phyloP scores from a whole-genome alignment of 495 filamentous ascomycete genomes.

The Podospora anserina region DNA sequence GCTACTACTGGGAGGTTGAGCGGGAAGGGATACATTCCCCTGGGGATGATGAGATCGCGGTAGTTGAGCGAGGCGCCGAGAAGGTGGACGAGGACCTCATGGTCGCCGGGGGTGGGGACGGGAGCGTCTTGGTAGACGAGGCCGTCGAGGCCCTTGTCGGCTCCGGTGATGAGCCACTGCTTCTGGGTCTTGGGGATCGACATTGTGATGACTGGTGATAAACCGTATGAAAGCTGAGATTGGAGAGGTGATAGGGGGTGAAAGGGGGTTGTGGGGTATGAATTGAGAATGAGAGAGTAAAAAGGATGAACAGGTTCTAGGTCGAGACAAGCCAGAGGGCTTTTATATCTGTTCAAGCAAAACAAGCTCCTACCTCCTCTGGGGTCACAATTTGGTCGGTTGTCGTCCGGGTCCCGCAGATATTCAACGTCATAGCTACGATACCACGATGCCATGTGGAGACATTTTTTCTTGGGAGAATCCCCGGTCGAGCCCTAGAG shows the following conservation, averaged over 20 bases:
- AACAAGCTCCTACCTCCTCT: not conserved
- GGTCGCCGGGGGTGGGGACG: constrained; percentile 61
- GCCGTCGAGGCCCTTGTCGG: constrained; percentile 57
- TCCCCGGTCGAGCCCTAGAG: not conserved
- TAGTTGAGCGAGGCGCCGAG: constrained; percentile 78
- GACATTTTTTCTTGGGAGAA: not conserved
- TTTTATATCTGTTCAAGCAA: not conserved
- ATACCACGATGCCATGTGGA: constrained; percentile 1
- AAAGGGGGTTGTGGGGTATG: not conserved
- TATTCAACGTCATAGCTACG: constrained; percentile 4
- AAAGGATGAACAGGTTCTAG: not conserved
- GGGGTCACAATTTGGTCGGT: not conserved
- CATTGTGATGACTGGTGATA: constrained; percentile 20
- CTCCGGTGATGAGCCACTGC: constrained; percentile 61
- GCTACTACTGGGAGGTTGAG: constrained; percentile 58
- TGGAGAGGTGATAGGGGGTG: not conserved
- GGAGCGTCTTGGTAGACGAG: constrained; percentile 52
- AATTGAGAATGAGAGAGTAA: not conserved
- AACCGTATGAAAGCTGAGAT: not conserved
- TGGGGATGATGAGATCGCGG: constrained; percentile 72
- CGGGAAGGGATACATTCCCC: constrained; percentile 55
- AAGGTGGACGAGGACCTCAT: constrained; percentile 70
- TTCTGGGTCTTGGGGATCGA: constrained; percentile 51
- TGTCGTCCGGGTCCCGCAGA: not conserved
- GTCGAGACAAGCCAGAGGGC: not conserved